These are phyloP conservation scores for Macadamia tetraphylla DNA, from an alignment of 164 flowering plant species.

Conservation along the genomic window DNA sequence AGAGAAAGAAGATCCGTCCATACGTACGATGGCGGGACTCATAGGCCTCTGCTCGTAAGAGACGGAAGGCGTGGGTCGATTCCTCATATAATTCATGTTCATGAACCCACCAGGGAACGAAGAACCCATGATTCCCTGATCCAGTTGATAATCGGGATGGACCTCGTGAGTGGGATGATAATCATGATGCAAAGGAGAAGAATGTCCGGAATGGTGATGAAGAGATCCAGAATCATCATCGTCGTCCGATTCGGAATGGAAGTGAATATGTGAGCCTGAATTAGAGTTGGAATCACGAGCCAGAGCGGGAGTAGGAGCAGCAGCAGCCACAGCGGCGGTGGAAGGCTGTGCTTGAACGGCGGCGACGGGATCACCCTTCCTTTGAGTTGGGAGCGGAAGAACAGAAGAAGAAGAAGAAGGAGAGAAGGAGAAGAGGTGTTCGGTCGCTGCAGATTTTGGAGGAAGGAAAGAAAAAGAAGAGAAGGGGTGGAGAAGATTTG, in stretches of 20 bases:
- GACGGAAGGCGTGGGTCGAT: conserved; percentile 47
- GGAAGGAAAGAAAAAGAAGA: too few species aligned
- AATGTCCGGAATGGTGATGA: conserved; percentile 26
- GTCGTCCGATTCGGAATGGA: conserved; percentile 29
- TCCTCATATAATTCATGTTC: conserved; percentile 68
- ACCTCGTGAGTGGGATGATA: too few species aligned
- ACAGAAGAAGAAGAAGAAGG: too few species aligned
- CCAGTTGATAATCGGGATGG: conserved; percentile 8
- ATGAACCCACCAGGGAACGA: conserved; percentile 19
- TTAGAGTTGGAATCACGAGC: conserved; percentile 17
- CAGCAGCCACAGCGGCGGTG: too few species aligned
- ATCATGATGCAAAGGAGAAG: conserved; percentile 23
- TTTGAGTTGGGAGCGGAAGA: too few species aligned
- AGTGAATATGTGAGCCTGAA: conserved; percentile 28
- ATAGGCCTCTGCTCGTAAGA: conserved; percentile 59
- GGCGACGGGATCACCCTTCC: too few species aligned
- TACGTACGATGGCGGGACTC: conserved; percentile 35
- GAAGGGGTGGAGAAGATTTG: too few species aligned
- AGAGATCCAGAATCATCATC: conserved; percentile 28
- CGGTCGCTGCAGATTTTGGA: too few species aligned
- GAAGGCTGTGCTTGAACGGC: too few species aligned
- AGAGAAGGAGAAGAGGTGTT: too few species aligned
- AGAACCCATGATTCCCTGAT: conserved; percentile 12
- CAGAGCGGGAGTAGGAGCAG: too few species aligned
- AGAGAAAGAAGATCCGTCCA: conserved; percentile 38